Evolutionary conservation across 305 asterid genomes (phyloP), one percentile per base, ranked within the genome.

Genomic region (Solanum hybrid): DNA sequence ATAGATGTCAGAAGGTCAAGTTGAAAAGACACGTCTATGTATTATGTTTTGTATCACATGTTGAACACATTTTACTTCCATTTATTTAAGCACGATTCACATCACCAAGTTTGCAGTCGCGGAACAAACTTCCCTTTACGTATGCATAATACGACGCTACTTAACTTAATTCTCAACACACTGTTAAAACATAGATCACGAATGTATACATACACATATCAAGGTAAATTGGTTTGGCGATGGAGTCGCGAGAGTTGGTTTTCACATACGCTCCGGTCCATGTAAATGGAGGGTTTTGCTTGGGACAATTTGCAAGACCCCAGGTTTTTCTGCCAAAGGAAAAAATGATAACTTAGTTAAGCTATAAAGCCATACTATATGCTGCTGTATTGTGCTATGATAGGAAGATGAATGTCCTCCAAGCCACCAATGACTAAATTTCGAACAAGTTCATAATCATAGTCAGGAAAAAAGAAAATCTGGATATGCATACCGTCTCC

Each of bases 231-330:
- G 86, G 34, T 40, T 4, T 81, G 24, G 14, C 8, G 69, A 81
- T 26, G 64, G 86, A 5, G 37, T 83, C 29, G 5, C 87, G 3
- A 51, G 73, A 28, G 37, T 40, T 42, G 14, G 69, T 35, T 42
- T 5, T 83, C 87, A 42, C 28, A 42, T 42, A 28, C 14, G 26
- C 73, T 82, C 71, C 91, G 95, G 95, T 22, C 96, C 91, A 89
- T 95, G 97, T 92, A 97, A 94, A 5, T 94, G 95, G 89, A 92
- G 20, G 29, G 94, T 94, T 89, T 86, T 89, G 90, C 95, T 93
- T 13, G 93, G 93, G 89, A 94, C 95, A 73, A 95, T 95, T 92
- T 94, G 96, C 89, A 95, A 96, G 78, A 97, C 98, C 29, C 96
- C 97, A 3, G 94, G 95, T 93, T 93, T 95, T 87, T 94, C 98